Evolutionary conservation across 495 filamentous ascomycete genomes (phyloP), one percentile per base, ranked within the genome.

Genomic region (Talaromyces thailandensis): DNA sequence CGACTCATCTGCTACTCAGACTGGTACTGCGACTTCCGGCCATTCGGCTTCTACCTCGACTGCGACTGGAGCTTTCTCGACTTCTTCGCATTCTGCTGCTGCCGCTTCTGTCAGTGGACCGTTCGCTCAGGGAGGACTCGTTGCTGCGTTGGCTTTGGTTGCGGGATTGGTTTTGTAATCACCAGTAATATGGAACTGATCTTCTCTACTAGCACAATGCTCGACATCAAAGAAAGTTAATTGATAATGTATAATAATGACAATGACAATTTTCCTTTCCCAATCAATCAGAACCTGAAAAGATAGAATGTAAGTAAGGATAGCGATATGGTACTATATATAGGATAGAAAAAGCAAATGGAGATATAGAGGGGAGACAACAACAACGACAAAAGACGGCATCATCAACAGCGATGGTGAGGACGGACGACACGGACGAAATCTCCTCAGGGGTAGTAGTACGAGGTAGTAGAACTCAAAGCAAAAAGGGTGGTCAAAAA

Each of bases 131-230:
- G 70, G 64, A 35, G 70, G 70, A 21, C 37, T 72, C 32, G 59
- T 72, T 50, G 70, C 66, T 23, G 65, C 68, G 58, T 60, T 64
- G 26, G 43, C 58, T 28, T 24, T 62, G 28, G 63, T 59, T 8
- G 40, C 62, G 64, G 70, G 70, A 63, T 64, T 62, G 60, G 64
- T 68, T 35, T 66, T 72, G 64, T 73, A 70, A 64, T 21, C 5
- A 57, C 1, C 18, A 1, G 28, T 3, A 4, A 26, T 53, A 12
- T 53, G 24, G 2, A 2, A 2, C 7, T 48, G n/a, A 21, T 18
- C 31, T 35, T 23, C 50, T 28, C 50, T 9, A 16, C 28, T 32
- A 1, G 23, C 25, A 9, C 37, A 11, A 58, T 37, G 7, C 24
- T 25, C 26, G 14, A 18, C 25, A 53, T 53, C 50, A 26, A 53